Conservation (phyloP, 805 yeast genomes). For the Ogataea methanolica region DNA sequence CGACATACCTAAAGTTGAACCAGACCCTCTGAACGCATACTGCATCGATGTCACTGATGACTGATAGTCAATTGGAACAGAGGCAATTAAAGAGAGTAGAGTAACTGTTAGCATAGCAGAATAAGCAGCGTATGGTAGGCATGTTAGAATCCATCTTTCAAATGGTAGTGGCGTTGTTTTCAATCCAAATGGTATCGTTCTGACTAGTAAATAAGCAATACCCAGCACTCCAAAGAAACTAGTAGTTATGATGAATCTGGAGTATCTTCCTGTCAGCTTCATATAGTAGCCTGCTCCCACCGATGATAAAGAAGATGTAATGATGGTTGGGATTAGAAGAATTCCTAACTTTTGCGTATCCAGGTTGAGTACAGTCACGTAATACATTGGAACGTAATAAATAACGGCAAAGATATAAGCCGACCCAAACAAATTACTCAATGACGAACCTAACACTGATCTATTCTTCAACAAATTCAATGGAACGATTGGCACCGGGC, state of each 20-base stretch:
- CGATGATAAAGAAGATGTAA: slow-evolving; percentile 55
- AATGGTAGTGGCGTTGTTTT: slow-evolving; percentile 18
- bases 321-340: slow-evolving; percentile 56
- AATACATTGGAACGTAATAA: slow-evolving; percentile 60
- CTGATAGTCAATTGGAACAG: slow-evolving; percentile 63
- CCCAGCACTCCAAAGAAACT: slow-evolving; percentile 45
- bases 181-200: slow-evolving; percentile 20
- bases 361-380: slow-evolving; percentile 49
- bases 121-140: slow-evolving; percentile 52
- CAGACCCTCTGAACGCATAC: slow-evolving; percentile 62
- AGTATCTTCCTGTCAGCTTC: slow-evolving; percentile 60
- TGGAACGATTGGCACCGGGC: slow-evolving; percentile 58
- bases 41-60: slow-evolving; percentile 65
- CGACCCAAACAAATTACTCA: slow-evolving; percentile 58
- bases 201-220: slow-evolving; percentile 17
- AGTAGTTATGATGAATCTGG: slow-evolving; percentile 37
- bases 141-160: slow-evolving; percentile 39
- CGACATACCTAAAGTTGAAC: slow-evolving; percentile 62
- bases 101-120: slow-evolving; percentile 62
- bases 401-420: slow-evolving; percentile 43
- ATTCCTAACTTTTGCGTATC: slow-evolving; percentile 55
- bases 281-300: slow-evolving; percentile 61
- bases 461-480: slow-evolving; percentile 48
- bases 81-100: slow-evolving; percentile 62
- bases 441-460: slow-evolving; percentile 59